Evolutionary conservation across 2,329 filamentous ascomycete genomes (phyloP).

Genomic region (Myotisia sp.): DNA sequence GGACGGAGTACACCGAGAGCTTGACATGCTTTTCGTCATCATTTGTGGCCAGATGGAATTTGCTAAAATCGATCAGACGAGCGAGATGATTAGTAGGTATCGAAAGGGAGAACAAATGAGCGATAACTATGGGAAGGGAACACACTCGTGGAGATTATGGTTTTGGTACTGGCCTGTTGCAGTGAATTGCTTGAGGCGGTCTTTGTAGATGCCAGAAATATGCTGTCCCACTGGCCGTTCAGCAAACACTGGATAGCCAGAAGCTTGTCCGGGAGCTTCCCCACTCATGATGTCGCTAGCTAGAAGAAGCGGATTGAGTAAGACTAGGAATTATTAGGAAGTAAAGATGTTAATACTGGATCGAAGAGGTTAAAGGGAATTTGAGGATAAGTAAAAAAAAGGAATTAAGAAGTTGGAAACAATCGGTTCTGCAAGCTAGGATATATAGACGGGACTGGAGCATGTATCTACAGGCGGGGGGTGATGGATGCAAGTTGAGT

Average conservation of each 20-base stretch:
- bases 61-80: slow-evolving; percentile 32
- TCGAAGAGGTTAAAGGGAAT: too few species aligned
- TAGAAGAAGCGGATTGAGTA: too few species aligned
- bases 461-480: too few species aligned
- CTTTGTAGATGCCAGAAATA: slow-evolving; percentile 72
- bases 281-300: slow-evolving; percentile 23
- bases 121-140: slow-evolving; percentile 10
- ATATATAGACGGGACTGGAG: too few species aligned
- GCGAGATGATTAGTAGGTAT: not conserved
- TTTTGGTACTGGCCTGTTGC: slow-evolving; percentile 62
- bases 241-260: slow-evolving; percentile 37
- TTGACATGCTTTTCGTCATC: slow-evolving; percentile 65
- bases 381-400: too few species aligned
- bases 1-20: slow-evolving; percentile 74
- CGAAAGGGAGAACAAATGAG: not conserved
- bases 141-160: slow-evolving; percentile 58
- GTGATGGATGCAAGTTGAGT: too few species aligned
- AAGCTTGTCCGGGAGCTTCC: slow-evolving; percentile 23
- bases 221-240: slow-evolving; percentile 53
- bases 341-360: too few species aligned
- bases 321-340: too few species aligned
- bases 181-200: slow-evolving; percentile 70
- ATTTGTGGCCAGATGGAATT: slow-evolving; percentile 54
- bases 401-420: too few species aligned
- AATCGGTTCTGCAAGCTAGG: too few species aligned